A percentile compares a stretch with the other conserved stretches of the same genome.
Evolutionary conservation across 75 land plant species (phyloP).

Genomic region (Picea sitchensis): DNA sequence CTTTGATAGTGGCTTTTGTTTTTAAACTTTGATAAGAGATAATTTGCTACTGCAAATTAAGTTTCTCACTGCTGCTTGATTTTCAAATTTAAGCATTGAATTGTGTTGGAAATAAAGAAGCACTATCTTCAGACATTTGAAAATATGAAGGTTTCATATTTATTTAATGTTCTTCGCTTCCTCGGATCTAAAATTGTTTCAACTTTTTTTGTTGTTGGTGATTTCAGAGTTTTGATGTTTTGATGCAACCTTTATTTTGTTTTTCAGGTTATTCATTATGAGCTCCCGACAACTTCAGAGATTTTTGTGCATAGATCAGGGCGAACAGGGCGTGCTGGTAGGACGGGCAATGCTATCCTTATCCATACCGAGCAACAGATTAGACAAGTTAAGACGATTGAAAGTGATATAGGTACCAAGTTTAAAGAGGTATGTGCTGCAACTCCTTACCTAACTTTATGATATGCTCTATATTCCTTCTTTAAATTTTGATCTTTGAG

Average conservation of each 20-base stretch:
- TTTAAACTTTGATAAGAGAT: not conserved
- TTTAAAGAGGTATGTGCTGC: conserved; percentile 41
- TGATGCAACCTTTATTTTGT: not conserved
- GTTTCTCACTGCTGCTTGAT: no score
- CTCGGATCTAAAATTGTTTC: no score
- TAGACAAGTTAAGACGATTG: conserved; percentile 36
- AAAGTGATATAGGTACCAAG: conserved; percentile 57
- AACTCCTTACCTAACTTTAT: not conserved
- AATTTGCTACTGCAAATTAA: no score
- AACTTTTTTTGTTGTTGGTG: no score
- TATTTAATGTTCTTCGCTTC: not conserved
- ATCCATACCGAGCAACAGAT: conserved; percentile 38
- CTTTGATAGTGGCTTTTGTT: not conserved
- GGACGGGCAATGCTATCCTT: conserved; percentile 64
- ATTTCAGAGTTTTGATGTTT: not conserved
- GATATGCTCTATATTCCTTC: no score
- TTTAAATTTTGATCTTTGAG: no score
- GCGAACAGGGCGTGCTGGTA: conserved; percentile 81
- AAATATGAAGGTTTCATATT: not conserved
- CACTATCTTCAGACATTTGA: no score
- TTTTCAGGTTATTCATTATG: conserved; percentile 62
- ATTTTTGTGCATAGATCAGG: conserved; percentile 84
- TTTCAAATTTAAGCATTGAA: no score
- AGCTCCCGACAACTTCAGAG: conserved; percentile 57
- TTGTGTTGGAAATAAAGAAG: no score